Conservation (phyloP, 176 grass and related monocot species). For the Guadua angustifolia region DNA sequence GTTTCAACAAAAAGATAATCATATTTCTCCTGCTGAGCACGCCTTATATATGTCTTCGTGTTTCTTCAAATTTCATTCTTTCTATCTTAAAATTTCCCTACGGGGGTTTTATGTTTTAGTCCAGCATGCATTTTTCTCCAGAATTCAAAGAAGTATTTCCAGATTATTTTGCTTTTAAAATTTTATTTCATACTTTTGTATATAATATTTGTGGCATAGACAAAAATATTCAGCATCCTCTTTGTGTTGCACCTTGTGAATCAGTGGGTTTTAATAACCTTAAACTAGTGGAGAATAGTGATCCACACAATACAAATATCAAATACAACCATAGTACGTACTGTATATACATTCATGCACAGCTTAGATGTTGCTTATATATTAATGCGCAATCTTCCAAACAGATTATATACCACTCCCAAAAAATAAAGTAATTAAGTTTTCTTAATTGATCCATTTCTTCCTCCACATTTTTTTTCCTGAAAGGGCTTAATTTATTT, state of each 20-base stretch:
- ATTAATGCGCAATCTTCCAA: background rate
- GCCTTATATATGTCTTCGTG: background rate
- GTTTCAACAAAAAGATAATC: background rate
- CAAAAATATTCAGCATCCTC: background rate
- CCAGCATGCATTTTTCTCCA: background rate
- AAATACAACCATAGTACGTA: slow-evolving; percentile 33
- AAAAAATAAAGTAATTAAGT: background rate
- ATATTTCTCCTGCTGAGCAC: background rate
- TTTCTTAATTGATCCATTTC: background rate
- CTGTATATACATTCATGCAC: background rate
- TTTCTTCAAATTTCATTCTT: slow-evolving; percentile 7
- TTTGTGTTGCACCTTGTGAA: slow-evolving; percentile 8
- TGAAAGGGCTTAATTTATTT: background rate
- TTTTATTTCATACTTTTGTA: background rate
- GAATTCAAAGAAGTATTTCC: background rate
- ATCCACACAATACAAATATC: slow-evolving; percentile 24
- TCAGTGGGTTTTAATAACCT: slow-evolving; percentile 26
- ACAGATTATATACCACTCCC: background rate
- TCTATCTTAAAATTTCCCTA: background rate
- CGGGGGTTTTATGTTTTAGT: background rate
- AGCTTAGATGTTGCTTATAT: background rate
- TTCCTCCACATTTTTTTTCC: background rate
- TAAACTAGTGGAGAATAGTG: slow-evolving; percentile 29
- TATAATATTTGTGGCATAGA: background rate
- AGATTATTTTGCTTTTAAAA: background rate